Evolutionary conservation across 2,329 filamentous ascomycete species (phyloP).

Genomic region (Lachnellula arida): DNA sequence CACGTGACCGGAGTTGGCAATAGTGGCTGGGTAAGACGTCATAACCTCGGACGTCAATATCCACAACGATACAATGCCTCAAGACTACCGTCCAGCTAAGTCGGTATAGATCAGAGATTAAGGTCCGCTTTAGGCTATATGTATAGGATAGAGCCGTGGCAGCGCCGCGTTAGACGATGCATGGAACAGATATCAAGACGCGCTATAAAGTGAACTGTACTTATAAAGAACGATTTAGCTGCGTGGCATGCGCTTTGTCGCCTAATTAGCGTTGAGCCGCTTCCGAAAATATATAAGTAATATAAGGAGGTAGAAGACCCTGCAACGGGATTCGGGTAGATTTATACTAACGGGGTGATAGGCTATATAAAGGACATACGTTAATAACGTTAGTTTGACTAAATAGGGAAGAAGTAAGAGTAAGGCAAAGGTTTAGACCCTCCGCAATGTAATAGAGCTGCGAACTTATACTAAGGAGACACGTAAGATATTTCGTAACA

Average conservation of each 20-base stretch:
- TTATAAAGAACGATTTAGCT: conserved; percentile 23
- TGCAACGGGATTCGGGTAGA: conserved; percentile 14
- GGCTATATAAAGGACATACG: conserved; percentile 19
- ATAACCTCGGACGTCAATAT: too few species aligned
- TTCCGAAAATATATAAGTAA: conserved; percentile 19
- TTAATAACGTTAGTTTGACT: conserved; percentile 24
- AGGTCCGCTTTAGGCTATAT: too few species aligned
- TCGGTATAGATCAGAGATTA: too few species aligned
- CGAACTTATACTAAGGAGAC: conserved; percentile 18
- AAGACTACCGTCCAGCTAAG: too few species aligned
- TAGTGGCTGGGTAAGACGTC: too few species aligned
- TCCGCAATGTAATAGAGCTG: conserved; percentile 16
- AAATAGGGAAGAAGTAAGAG: conserved; percentile 21
- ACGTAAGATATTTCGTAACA: conserved; percentile 22
- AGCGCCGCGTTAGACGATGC: conserved; percentile 14
- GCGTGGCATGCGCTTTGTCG: conserved; percentile 23
- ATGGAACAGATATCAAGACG: conserved; percentile 22
- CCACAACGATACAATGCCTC: too few species aligned
- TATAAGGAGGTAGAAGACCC: conserved; percentile 17
- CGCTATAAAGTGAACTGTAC: conserved; percentile 21
- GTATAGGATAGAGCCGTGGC: conserved; percentile 15
- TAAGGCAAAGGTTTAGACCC: conserved; percentile 20
- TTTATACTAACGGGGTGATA: conserved; percentile 15
- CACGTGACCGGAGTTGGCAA: too few species aligned
- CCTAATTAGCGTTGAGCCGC: conserved; percentile 19